Conservation (phyloP, 768 basidiomycete genomes). For the Cystobasidiopsis lactophilus region DNA sequence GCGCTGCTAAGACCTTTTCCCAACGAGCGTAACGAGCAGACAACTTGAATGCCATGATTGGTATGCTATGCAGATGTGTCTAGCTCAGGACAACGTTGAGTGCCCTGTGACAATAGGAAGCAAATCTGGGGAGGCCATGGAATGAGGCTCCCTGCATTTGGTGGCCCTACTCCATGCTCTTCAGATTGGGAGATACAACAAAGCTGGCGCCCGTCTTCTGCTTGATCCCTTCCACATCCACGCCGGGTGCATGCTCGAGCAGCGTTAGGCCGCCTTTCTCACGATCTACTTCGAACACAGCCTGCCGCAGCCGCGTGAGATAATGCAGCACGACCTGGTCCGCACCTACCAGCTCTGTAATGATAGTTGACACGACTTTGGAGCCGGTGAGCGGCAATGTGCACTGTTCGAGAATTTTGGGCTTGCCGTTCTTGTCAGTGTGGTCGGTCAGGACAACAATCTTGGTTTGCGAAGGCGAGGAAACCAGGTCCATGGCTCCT, state of each 20-base stretch:
- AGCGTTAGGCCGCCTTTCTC: conserved; percentile 46
- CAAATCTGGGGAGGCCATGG: no score
- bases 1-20: no score
- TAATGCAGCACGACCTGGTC: neutral
- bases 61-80: no score
- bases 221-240: conserved; percentile 57
- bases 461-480: conserved; percentile 85
- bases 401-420: conserved; percentile 61
- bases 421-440: conserved; percentile 65
- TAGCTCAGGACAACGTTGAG: no score
- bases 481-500: conserved; percentile 29
- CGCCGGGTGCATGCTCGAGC: conserved; percentile 63
- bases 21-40: no score
- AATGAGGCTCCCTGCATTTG: no score
- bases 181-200: no score
- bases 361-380: conserved; percentile 63
- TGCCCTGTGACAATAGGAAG: no score
- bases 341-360: conserved; percentile 56
- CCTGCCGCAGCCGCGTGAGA: conserved; percentile 7
- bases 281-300: conserved; percentile 69
- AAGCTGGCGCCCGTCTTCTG: conserved; percentile 75
- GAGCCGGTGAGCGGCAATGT: conserved; percentile 72
- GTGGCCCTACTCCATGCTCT: no score
- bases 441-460: conserved; percentile 70
- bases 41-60: no score